Evolutionary conservation across 306 rosid species (phyloP), one percentile per base, ranked within the genome.

Genomic region (Canavalia ensiformis): DNA sequence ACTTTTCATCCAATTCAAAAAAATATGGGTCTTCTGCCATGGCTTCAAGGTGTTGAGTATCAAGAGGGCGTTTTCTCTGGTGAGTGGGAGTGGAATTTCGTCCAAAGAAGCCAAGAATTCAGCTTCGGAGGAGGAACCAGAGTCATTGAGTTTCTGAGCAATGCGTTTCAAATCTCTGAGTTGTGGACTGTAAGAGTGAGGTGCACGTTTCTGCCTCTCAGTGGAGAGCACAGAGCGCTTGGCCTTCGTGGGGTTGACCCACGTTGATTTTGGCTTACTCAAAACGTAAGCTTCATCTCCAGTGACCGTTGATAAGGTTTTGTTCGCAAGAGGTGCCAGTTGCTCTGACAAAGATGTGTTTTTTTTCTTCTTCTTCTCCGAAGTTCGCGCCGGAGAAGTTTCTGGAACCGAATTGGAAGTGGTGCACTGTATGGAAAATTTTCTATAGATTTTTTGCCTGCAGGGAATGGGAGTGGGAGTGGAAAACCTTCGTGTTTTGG

Each of bases 171-270:
- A 88, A 3, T 90, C 98, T 67, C 78, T 81, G 37, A 88, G n/a
- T 7, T 88, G 91, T 44, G 99, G 97, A 72, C 82, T 89, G 81
- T 89, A 85, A 0, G 91, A 72, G 77, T 83, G 74, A 55, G 92
- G 42, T 29, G 88, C 85, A 3, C 94, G 91, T 55, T 88, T 93
- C 5, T 96, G 98, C 57, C 97, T 81, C 39, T 90, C 90, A 8
- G 88, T 87, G 2, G 96, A 84, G 0, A 96, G 84, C 1, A 90
- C 94, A 0, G 91, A 84, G 80, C 93, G 96, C 33, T 79, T 93
- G 13, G 94, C 88, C 84, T 87, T 90, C 2, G 94, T 85, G 71
- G 99, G 99, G 82, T 96, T 96, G 74, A 92, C 90, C 98, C 99
- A 93, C 2, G 86, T 90, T 56, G 99, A 89, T 49, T 96, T 90